These are phyloP conservation scores for Fusarium albosuccineum DNA, from an alignment of 2,329 filamentous ascomycete genomes.

Conservation along the genomic window DNA sequence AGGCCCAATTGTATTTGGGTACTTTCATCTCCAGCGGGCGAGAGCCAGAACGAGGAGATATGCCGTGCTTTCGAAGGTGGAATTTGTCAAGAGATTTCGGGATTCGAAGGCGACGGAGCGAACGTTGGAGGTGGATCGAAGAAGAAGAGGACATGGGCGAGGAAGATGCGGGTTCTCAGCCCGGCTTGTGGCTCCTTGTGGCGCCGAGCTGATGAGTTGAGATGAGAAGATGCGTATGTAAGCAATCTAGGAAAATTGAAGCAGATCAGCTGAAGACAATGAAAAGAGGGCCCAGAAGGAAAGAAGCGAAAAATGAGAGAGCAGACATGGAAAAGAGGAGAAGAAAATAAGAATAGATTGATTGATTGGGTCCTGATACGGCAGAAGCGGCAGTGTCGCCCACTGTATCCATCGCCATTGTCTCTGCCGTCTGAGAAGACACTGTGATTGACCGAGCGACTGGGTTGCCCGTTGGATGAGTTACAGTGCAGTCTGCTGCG, in stretches of 20 bases:
- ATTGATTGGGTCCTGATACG: constrained; percentile 34
- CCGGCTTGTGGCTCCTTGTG: constrained; percentile 26
- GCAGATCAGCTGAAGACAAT: constrained; percentile 17
- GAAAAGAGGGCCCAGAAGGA: constrained; percentile 21
- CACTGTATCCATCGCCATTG: neutral
- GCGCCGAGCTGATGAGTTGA: constrained; percentile 13
- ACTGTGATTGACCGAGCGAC: neutral
- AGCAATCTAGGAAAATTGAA: constrained; percentile 21
- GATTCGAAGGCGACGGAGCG: constrained; percentile 2
- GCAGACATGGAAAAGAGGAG: constrained; percentile 37
- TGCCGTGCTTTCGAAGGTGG: neutral
- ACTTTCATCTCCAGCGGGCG: constrained; percentile 24
- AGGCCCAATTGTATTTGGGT: constrained; percentile 3
- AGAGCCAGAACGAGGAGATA: constrained; percentile 9
- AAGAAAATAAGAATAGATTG: constrained; percentile 8
- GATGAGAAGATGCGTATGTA: constrained; percentile 13
- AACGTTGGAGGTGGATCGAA: constrained; percentile 23
- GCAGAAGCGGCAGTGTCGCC: constrained; percentile 13
- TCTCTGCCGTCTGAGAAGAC: constrained; percentile 9
- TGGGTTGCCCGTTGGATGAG: neutral
- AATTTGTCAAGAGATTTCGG: neutral
- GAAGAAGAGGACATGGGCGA: neutral
- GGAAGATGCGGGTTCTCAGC: constrained; percentile 1
- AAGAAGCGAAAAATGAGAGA: constrained; percentile 20
- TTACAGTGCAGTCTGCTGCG: constrained; percentile 4